Conservation (phyloP, 2,329 filamentous ascomycete genomes). For the Fusarium lyarnte region DNA sequence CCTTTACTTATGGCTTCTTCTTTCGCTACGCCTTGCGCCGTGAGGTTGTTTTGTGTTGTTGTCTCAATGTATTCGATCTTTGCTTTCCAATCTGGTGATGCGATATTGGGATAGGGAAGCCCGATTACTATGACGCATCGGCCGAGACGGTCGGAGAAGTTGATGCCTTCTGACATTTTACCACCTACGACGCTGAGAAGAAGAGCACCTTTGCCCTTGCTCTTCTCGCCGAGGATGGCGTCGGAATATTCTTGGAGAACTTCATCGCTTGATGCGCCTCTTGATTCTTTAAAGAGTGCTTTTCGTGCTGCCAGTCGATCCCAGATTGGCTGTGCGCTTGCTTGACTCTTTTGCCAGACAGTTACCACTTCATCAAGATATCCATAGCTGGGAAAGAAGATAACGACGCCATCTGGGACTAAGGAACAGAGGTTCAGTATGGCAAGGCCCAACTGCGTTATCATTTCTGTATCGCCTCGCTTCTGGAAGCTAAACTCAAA, state of each 20-base stretch:
- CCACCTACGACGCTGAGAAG: conserved; percentile 92
- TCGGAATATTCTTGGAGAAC: conserved; percentile 77
- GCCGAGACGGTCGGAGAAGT: conserved; percentile 91
- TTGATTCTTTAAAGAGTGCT: conserved; percentile 67
- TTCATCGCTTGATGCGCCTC: conserved; percentile 69
- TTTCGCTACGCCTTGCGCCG: conserved; percentile 26
- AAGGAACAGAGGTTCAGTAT: conserved; percentile 76
- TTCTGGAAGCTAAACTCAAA: conserved; percentile 92
- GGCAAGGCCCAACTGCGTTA: conserved; percentile 77
- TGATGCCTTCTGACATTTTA: conserved; percentile 96
- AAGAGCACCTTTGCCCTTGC: conserved; percentile 69
- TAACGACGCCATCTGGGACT: conserved; percentile 89
- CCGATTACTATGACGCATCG: conserved; percentile 92
- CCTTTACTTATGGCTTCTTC: conserved; percentile 46
- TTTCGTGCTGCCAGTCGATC: conserved; percentile 68
- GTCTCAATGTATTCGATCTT: conserved; percentile 87
- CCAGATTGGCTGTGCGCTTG: conserved; percentile 61
- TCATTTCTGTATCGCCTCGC: conserved; percentile 74
- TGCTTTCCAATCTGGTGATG: conserved; percentile 91
- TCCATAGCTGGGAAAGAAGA: conserved; percentile 95
- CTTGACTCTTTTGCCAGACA: conserved; percentile 63
- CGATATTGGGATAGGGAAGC: conserved; percentile 90
- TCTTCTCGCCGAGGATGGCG: conserved; percentile 65
- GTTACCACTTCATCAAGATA: conserved; percentile 81
- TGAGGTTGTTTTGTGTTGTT: conserved; percentile 56